Evolutionary conservation across 257 asterid genomes (phyloP).

Genomic region (Solanum corneliomulleri): DNA sequence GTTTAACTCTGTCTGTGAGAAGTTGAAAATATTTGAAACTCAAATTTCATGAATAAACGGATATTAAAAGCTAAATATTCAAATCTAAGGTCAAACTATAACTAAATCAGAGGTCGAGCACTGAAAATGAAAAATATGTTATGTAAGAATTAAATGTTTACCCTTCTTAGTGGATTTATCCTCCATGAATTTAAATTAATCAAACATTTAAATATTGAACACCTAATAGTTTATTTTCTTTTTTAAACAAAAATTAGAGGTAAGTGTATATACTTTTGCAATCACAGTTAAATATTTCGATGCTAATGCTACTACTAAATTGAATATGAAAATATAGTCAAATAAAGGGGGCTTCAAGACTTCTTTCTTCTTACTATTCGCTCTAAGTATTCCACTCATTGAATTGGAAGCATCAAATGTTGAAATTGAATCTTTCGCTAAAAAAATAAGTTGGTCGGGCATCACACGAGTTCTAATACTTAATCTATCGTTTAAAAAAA

Average conservation of each 20-base stretch:
- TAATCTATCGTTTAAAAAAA: too few relatives aligned
- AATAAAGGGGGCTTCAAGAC: too few relatives aligned
- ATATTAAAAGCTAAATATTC: neutral
- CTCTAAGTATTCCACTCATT: too few relatives aligned
- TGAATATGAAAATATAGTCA: too few relatives aligned
- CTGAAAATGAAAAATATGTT: neutral
- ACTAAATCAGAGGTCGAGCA: neutral
- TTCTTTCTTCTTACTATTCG: too few relatives aligned
- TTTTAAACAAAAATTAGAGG: accelerated
- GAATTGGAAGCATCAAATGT: too few relatives aligned
- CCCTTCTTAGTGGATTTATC: neutral
- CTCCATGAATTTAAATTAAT: neutral
- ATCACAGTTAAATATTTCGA: too few relatives aligned
- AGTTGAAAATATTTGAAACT: neutral
- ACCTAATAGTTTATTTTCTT: neutral
- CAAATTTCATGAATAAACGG: neutral
- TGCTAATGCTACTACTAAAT: too few relatives aligned
- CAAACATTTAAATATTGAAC: neutral
- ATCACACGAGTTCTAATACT: neutral
- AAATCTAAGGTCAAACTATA: neutral
- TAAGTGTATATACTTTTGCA: neutral
- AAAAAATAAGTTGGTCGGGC: neutral
- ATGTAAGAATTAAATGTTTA: neutral
- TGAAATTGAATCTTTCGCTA: too few relatives aligned
- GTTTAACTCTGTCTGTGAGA: neutral